A percentile compares a stretch with the other conserved stretches of the same genome.
These are phyloP conservation scores for Leucocoprinus birnbaumii DNA, from an alignment of 768 basidiomycete genomes.

Conservation along the genomic window DNA sequence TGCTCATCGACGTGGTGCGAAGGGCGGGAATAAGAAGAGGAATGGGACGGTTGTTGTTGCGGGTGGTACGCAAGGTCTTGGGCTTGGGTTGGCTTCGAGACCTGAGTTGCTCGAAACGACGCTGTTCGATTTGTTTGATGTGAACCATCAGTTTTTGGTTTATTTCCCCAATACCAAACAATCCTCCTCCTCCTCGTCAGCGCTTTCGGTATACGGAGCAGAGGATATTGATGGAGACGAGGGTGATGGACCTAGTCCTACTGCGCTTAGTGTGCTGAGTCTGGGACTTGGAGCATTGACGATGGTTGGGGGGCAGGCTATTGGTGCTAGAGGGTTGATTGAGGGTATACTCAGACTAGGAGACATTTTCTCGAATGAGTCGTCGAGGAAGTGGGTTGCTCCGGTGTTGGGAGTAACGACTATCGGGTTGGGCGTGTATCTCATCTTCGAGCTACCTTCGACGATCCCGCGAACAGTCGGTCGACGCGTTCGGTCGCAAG, in stretches of 20 bases:
- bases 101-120: slow-evolving; percentile 77
- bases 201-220: not conserved
- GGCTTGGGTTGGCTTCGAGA: slow-evolving; percentile 77
- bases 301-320: slow-evolving; percentile 81
- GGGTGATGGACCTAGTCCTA: slow-evolving; percentile 39
- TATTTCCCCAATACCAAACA: slow-evolving; percentile 57
- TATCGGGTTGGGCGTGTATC: slow-evolving; percentile 72
- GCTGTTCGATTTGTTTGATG: slow-evolving; percentile 83
- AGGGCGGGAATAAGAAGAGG: slow-evolving; percentile 31
- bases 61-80: slow-evolving; percentile 77
- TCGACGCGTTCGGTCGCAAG: slow-evolving; percentile 68
- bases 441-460: slow-evolving; percentile 83
- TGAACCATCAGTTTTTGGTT: slow-evolving; percentile 73
- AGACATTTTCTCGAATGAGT: slow-evolving; percentile 80
- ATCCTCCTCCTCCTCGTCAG: slow-evolving; percentile 1
- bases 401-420: slow-evolving; percentile 79
- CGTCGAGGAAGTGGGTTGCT: slow-evolving; percentile 80
- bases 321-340: slow-evolving; percentile 74
- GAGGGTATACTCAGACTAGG: slow-evolving; percentile 74
- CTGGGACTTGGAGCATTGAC: slow-evolving; percentile 85
- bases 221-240: slow-evolving; percentile 21
- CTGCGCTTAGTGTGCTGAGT: slow-evolving; percentile 69
- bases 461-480: slow-evolving; percentile 91
- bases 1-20: slow-evolving; percentile 41
- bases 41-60: slow-evolving; percentile 66